Evolutionary conservation across 352 stramenopile species (phyloP), one percentile per base, ranked within the genome.

Genomic region (Phytophthora boehmeriae): DNA sequence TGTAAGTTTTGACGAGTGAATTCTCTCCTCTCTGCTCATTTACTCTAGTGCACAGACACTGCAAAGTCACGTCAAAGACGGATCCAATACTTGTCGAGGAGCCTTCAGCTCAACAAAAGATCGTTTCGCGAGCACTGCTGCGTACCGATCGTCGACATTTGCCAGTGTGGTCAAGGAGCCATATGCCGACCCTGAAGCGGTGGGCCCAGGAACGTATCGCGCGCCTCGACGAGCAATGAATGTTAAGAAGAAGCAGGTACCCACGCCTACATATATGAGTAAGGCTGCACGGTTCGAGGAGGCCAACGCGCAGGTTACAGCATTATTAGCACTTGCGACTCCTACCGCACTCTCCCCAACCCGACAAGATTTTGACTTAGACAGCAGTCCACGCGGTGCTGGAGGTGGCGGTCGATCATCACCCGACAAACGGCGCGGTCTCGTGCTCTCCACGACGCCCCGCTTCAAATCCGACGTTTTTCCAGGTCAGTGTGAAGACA

Each of bases 151-250:
- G 20, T 90, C 76, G 5, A 88, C 74, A 2, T 92, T 90, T 54
- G 78, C 80, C 27, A 89, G 78, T 39, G 74, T 92, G 22, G 82
- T 87, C 13, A 92, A 89, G 32, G 83, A 92, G 50, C 80, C 80
- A 4, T 92, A 86, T 28, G 63, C 77, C n/a, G 70, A 87, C 36
- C 78, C 77, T 5, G 65, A 86, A 41, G 70, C 80, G 0, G 81
- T 90, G 14, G 76, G 83, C 2, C 76, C 80, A 19, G 83, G 80
- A 11, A 88, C 74, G 1, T 92, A 92, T 54, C 76, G 78, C 8
- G 54, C 76, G 36, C 78, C 85, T 69, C 80, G 77, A 16, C 76
- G 76, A 32, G 68, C 75, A 41, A 83, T 90, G 39, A 68, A 84
- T 27, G 63, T 88, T 39, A 89, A 87, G 62, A 80, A 76, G 44